A percentile compares a stretch with the other conserved stretches of the same genome.
phyloP scores from a whole-genome alignment of 192 early-diverging fungal genomes.

The Coemansia sp. region DNA sequence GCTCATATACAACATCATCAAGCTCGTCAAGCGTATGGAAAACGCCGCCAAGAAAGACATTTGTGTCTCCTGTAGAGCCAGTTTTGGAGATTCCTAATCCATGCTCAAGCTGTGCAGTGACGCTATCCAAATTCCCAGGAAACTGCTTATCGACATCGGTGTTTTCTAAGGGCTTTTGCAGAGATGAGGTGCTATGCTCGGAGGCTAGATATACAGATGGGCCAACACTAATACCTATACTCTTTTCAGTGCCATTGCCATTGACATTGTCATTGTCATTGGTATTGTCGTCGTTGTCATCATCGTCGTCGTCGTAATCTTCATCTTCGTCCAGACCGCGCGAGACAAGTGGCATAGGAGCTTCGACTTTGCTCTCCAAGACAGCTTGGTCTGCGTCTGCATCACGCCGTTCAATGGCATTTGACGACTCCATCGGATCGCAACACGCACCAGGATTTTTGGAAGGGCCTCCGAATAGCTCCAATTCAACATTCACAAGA shows the following conservation, averaged over 20 bases:
- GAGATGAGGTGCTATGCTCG: not conserved
- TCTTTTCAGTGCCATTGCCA: not conserved
- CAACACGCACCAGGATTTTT: not conserved
- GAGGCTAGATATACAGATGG: not conserved
- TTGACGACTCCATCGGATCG: not conserved
- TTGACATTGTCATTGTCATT: slow-evolving; percentile 7
- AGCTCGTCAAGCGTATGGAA: slow-evolving; percentile 54
- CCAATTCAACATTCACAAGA: slow-evolving; percentile 9
- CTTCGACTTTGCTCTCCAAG: not conserved
- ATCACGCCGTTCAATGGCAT: not conserved
- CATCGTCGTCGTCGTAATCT: slow-evolving; percentile 51
- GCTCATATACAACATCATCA: slow-evolving; percentile 36
- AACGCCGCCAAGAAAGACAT: slow-evolving; percentile 15
- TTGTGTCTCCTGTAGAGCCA: not conserved
- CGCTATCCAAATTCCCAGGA: not conserved
- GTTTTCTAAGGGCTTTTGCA: not conserved
- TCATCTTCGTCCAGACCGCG: slow-evolving; percentile 49
- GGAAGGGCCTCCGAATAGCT: not conserved
- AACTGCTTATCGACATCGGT: not conserved
- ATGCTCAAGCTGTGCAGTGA: slow-evolving; percentile 6
- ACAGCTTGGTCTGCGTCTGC: not conserved
- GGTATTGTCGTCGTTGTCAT: slow-evolving; percentile 3
- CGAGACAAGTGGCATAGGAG: slow-evolving; percentile 10
- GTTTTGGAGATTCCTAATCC: not conserved
- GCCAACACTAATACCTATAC: not conserved